Base-by-base conservation (phyloP, 129 eudicot species). In the Escallonia herrerae region DNA sequence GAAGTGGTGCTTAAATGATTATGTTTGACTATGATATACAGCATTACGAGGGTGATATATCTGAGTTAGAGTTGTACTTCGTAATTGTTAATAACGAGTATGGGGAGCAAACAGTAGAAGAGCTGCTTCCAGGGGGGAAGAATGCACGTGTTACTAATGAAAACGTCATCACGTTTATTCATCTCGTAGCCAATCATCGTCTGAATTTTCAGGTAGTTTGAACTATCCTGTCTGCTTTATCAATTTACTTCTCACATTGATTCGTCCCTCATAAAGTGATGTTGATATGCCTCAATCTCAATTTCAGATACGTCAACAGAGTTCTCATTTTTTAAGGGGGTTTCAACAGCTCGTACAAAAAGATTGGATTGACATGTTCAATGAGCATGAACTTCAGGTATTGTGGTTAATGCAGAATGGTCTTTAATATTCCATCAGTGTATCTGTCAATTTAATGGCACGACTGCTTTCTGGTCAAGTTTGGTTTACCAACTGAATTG, bases 361-460 rank as follows among this genome's bases (percentile, higher is more conserved):
- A 80, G 95, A 88, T 8, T 93, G 96, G 96, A 88, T 93, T 43
- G 98, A 85, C 76, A 85, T 93, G 91, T 93, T 93, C 71, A 88
- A 93, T 72, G 98, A 93, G 75, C 96, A 93, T 81, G 98, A 93
- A 76, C 95, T 93, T 77, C 98, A 93, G 98, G 98, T 93, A 72
- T 60, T 63, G 15, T 44, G 43, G 57, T 14, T 12, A 9, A 43
- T 51, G 22, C 58, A 56, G 56, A 15, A 56, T 62, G 7, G 12
- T 39, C 8, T 56, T 58, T 14, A 7, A 8, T 40, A 43, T 60
- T 7, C 13, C 50, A 50, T 22, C 39, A 40, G 46, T 54, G 53
- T 39, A 39, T 49, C n/a, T 12, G 14, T 59, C 58, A 58, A 46
- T 46, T 53, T 43, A 33, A 44, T 38, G 56, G 56, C n/a, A 14